Base-by-base conservation (phyloP, 2,329 filamentous ascomycete species). In the Fusarium sp. region DNA sequence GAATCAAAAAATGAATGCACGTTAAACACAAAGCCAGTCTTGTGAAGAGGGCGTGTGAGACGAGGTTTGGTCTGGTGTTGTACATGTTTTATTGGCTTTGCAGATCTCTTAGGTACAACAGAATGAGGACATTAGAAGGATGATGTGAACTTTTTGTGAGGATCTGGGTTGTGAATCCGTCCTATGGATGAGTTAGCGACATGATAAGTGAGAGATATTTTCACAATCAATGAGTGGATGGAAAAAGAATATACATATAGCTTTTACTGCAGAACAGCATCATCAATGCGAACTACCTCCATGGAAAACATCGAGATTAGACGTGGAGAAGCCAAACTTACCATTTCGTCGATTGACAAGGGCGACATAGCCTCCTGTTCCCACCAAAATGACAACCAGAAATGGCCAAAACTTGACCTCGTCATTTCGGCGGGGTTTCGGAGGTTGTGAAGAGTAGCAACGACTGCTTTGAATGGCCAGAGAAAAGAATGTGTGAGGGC, bases 341-440 rank as follows among this genome's bases (percentile, higher is more conserved):
- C 87, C 84, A 79, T 82, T 83, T 70, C 83, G 85, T 69, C 79
- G 80, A 67, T 88, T 86, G 52, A 86, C 83, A 46, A 89, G 79
- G 38, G 84, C 78, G 35, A 85, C 78, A 77, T 88, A 89, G 27
- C 84, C 85, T 17, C 82, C 83, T 11, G 83, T 81, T 50, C 85
- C 84, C 18, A 85, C 70, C 35, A 79, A 83, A 69, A 88, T 84
- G 70, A 89, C 80, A 55, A 81, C 78, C 48, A 86, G n/a, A 70
- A 89, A 89, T 4, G 87, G 87, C 86, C 86, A 88, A 78, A 89
- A 88, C 79, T 88, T 88, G 81, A 89, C 77, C 46, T 73, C 77
- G 56, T 76, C 80, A 45, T 76, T 74, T 46, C 80, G 78, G 23
- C 77, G 77, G 44, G 81, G 81, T 20, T 77, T 78, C 38, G 81